phyloP scores from a whole-genome alignment of 352 stramenopile genomes.

The Blastocystis sp. region DNA sequence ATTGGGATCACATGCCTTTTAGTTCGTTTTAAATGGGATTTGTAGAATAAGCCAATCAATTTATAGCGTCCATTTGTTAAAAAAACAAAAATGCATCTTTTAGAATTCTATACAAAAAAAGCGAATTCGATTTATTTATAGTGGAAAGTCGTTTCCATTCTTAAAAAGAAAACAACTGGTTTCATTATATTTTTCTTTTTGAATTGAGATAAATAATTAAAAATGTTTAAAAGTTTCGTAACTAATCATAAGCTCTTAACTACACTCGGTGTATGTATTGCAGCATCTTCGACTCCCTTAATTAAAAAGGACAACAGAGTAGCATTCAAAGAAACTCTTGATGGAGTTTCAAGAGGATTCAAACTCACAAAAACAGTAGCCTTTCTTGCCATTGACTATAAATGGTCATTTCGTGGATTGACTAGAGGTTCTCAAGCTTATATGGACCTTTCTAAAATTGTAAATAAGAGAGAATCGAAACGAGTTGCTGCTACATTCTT shows the following conservation, averaged over 20 bases:
- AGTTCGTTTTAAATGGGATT: too few species aligned
- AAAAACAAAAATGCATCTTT: too few species aligned
- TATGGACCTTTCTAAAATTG: slow-evolving; percentile 3
- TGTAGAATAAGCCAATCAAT: too few species aligned
- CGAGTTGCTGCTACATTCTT: neutral
- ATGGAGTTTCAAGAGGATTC: neutral
- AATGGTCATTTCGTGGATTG: slow-evolving; percentile 25
- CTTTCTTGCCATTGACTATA: slow-evolving; percentile 16
- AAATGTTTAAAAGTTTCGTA: slow-evolving; percentile 10
- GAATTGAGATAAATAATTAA: too few species aligned
- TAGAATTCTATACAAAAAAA: too few species aligned
- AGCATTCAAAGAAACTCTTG: neutral
- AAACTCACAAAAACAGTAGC: slow-evolving; percentile 1
- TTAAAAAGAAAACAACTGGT: too few species aligned
- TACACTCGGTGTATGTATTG: neutral
- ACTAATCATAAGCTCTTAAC: slow-evolving; percentile 27
- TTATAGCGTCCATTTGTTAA: too few species aligned
- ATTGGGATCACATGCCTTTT: too few species aligned
- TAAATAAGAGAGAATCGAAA: slow-evolving; percentile 15
- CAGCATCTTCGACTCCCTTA: neutral
- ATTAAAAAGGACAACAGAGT: slow-evolving; percentile 25
- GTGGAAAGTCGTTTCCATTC: too few species aligned
- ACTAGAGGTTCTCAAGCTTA: slow-evolving; percentile 9
- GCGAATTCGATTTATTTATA: too few species aligned
- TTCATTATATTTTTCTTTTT: too few species aligned